These are phyloP conservation scores for Hawksworthiomyces lignivorus DNA, from an alignment of 2,329 filamentous ascomycete species.

Conservation along the genomic window DNA sequence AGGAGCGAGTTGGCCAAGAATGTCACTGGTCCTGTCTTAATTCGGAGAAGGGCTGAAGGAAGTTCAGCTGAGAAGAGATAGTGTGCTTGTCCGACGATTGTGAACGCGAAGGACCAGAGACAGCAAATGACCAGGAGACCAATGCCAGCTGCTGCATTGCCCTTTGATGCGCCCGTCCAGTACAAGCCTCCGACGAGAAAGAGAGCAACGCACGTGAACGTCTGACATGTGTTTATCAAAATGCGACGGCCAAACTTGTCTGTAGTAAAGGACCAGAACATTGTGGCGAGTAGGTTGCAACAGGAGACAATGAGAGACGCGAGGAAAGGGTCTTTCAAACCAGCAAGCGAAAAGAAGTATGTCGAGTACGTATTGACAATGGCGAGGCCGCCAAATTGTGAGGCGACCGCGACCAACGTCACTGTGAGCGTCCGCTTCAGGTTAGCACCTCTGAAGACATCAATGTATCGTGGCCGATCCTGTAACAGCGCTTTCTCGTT, in stretches of 20 bases:
- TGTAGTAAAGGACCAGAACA: slow-evolving; percentile 6
- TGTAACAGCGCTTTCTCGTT: slow-evolving; percentile 2
- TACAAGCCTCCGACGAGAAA: slow-evolving; percentile 9
- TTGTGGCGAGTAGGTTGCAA: slow-evolving; percentile 8
- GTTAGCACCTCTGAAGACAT: slow-evolving; percentile 9
- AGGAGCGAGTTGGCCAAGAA: slow-evolving; percentile 9
- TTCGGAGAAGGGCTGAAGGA: slow-evolving; percentile 8
- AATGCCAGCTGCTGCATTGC: slow-evolving; percentile 5
- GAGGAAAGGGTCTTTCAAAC: slow-evolving; percentile 7
- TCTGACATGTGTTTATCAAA: slow-evolving; percentile 6
- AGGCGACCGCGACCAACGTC: slow-evolving; percentile 4
- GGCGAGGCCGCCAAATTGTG: slow-evolving; percentile 9
- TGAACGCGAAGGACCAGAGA: slow-evolving; percentile 8
- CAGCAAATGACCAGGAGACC: slow-evolving; percentile 9
- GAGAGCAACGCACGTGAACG: slow-evolving; percentile 1
- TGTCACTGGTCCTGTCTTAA: slow-evolving; percentile 9
- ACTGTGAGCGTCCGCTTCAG: slow-evolving; percentile 9
- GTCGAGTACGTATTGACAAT: slow-evolving; percentile 11
- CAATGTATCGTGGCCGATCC: slow-evolving; percentile 1
- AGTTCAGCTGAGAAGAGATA: slow-evolving; percentile 10
- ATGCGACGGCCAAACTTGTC: slow-evolving; percentile 3
- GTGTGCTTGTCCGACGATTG: slow-evolving; percentile 4
- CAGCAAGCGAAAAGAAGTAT: slow-evolving; percentile 9
- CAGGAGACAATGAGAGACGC: slow-evolving; percentile 7
- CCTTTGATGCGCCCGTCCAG: slow-evolving; percentile 6